These are phyloP conservation scores for Lasiodiplodia citricola DNA, from an alignment of 2,329 filamentous ascomycete genomes.

Conservation along the genomic window DNA sequence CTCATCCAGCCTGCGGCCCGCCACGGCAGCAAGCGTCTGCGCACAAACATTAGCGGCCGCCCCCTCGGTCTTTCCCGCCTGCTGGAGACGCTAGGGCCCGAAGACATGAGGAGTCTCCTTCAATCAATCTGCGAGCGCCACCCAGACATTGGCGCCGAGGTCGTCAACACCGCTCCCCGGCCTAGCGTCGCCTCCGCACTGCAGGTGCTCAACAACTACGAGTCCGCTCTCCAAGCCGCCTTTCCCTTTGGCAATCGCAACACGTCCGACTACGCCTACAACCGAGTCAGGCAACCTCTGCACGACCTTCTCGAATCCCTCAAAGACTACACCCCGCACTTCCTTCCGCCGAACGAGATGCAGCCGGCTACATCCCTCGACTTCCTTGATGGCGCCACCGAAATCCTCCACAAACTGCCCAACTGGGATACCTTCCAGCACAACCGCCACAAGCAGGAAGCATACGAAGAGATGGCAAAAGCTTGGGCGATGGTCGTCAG, in stretches of 20 bases:
- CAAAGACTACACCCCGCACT: slow-evolving; percentile 93
- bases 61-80: slow-evolving; percentile 74
- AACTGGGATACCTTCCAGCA: slow-evolving; percentile 89
- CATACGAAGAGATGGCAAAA: slow-evolving; percentile 93
- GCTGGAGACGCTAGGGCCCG: slow-evolving; percentile 89
- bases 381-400: slow-evolving; percentile 88
- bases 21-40: slow-evolving; percentile 64
- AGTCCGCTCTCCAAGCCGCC: slow-evolving; percentile 74
- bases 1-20: slow-evolving; percentile 59
- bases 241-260: slow-evolving; percentile 85
- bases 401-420: slow-evolving; percentile 86
- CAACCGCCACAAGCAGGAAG: slow-evolving; percentile 90
- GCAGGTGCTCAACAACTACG: slow-evolving; percentile 80
- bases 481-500: slow-evolving; percentile 92
- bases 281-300: slow-evolving; percentile 83
- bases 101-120: slow-evolving; percentile 83
- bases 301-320: slow-evolving; percentile 84
- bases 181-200: slow-evolving; percentile 83
- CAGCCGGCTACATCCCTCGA: slow-evolving; percentile 83
- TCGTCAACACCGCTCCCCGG: slow-evolving; percentile 82
- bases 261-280: slow-evolving; percentile 92
- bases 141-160: slow-evolving; percentile 82
- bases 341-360: slow-evolving; percentile 86
- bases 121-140: slow-evolving; percentile 90
- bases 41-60: slow-evolving; percentile 71